Percentiles rank a stretch among this genome's conserved stretches.
Conservation (phyloP, 345 rosid species). For the Gossypium australe region DNA sequence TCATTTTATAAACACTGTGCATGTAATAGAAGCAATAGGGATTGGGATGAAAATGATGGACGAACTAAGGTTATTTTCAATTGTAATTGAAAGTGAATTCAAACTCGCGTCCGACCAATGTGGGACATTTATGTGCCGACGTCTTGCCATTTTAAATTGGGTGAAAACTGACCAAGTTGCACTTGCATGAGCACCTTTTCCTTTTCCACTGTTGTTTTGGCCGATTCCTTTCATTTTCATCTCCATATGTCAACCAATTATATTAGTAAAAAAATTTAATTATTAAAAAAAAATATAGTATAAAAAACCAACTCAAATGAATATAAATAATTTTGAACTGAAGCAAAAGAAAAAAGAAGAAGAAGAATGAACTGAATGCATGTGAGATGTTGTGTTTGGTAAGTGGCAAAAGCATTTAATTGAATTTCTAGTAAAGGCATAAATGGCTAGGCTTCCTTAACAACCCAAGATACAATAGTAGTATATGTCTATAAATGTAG, state of each 20-base stretch:
- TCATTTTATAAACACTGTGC: no score
- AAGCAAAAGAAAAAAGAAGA: neutral
- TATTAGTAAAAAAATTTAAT: no score
- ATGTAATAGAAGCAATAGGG: neutral
- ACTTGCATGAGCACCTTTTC: constrained; percentile 7
- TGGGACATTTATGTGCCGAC: constrained; percentile 5
- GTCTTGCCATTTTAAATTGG: neutral
- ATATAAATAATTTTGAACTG: neutral
- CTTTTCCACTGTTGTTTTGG: constrained; percentile 2
- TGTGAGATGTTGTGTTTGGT: constrained; percentile 10
- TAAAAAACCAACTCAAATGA: neutral
- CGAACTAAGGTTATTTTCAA: no score
- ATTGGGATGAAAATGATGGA: neutral
- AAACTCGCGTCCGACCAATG: neutral
- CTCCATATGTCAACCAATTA: neutral
- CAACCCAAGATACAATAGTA: neutral
- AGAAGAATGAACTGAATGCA: neutral
- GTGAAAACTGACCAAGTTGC: neutral
- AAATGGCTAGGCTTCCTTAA: neutral
- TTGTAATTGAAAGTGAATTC: neutral
- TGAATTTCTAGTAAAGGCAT: neutral
- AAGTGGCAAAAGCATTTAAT: neutral
- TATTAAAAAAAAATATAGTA: neutral
- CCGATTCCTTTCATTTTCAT: constrained; percentile 5
- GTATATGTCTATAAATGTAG: neutral